These are phyloP conservation scores for Ogataea populi-albae DNA, from an alignment of 805 yeast genomes.

Conservation along the genomic window DNA sequence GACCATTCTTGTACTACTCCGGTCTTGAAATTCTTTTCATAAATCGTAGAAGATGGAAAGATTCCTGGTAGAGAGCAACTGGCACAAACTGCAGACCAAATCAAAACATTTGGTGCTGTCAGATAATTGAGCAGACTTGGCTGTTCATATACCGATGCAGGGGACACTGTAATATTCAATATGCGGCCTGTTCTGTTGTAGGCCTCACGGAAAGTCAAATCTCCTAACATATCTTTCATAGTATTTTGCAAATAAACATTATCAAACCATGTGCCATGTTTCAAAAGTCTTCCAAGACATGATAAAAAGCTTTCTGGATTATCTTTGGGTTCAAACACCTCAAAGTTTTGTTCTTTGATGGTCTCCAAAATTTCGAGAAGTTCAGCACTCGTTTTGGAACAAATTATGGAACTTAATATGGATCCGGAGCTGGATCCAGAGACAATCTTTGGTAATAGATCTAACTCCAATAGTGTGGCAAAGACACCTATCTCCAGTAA, in stretches of 20 bases:
- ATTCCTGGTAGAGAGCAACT: conserved; percentile 93
- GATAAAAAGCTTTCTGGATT: conserved; percentile 49
- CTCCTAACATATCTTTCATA: conserved; percentile 78
- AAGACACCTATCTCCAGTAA: conserved; percentile 90
- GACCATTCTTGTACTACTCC: conserved; percentile 80
- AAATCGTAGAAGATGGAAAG: conserved; percentile 80
- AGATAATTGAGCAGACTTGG: conserved; percentile 77
- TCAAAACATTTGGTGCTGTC: conserved; percentile 76
- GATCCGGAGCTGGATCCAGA: conserved; percentile 98
- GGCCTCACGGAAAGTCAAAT: conserved; percentile 90
- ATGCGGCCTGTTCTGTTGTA: conserved; percentile 91
- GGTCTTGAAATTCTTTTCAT: conserved; percentile 76
- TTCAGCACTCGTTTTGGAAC: conserved; percentile 77
- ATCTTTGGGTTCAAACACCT: conserved; percentile 48
- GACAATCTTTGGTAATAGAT: conserved; percentile 78
- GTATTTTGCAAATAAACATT: conserved; percentile 67
- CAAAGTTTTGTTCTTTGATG: conserved; percentile 56
- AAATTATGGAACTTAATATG: conserved; percentile 83
- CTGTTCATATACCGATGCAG: conserved; percentile 88
- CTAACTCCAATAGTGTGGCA: conserved; percentile 69
- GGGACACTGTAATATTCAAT: conserved; percentile 90
- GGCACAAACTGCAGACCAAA: conserved; percentile 90
- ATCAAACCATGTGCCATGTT: conserved; percentile 89
- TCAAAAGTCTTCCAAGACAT: conserved; percentile 61
- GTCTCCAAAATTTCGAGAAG: conserved; percentile 53